Evolutionary conservation across 495 filamentous ascomycete genomes (phyloP).

Genomic region (Neurospora tetraspora): DNA sequence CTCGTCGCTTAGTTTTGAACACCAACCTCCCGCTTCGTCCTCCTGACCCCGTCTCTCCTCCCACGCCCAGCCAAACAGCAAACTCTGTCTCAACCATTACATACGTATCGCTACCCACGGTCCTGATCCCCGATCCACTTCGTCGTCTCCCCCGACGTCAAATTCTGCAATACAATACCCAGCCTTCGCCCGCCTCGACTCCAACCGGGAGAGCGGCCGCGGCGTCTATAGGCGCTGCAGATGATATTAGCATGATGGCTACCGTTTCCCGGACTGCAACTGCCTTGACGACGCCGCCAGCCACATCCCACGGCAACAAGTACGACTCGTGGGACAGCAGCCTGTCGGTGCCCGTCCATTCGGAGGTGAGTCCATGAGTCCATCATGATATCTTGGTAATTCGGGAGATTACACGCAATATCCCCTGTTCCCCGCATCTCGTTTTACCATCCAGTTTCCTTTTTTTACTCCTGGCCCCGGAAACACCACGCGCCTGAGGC

Average conservation of each 20-base stretch:
- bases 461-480: not conserved
- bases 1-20: not conserved
- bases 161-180: not conserved
- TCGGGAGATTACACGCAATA: not conserved
- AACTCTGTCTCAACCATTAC: not conserved
- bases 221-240: conserved; percentile 1
- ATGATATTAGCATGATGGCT: conserved; percentile 33
- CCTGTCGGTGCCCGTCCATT: conserved; percentile 24
- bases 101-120: too few species aligned
- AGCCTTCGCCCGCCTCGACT: not conserved
- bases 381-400: not conserved
- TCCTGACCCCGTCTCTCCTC: not conserved
- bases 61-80: not conserved
- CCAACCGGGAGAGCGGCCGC: conserved; percentile 4
- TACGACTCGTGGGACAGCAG: conserved; percentile 39
- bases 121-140: not conserved
- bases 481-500: not conserved
- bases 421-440: not conserved
- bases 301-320: conserved; percentile 39
- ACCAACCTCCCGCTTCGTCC: not conserved
- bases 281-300: conserved; percentile 38
- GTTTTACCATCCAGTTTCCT: not conserved
- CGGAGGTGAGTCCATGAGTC: conserved; percentile 31
- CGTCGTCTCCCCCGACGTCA: not conserved
- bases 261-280: conserved; percentile 40